Conservation (phyloP, 768 basidiomycete species). For the Phanerodontia chrysosporium region DNA sequence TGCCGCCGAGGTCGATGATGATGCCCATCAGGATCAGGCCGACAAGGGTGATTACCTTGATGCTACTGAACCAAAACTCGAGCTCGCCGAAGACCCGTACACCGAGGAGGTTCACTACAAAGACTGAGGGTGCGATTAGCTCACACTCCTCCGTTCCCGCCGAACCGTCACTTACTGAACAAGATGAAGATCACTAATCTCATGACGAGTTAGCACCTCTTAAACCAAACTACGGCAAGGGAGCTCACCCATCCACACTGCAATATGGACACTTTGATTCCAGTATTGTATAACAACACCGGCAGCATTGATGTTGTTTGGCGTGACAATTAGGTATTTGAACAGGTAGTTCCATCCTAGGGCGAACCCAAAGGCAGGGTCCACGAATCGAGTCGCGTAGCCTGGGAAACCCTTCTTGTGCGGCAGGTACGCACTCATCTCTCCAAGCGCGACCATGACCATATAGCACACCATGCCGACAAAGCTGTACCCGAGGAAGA, state of each 20-base stretch:
- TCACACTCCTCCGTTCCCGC: not conserved
- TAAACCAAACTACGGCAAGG: not conserved
- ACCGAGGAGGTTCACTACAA: constrained; percentile 54
- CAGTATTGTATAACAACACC: constrained; percentile 38
- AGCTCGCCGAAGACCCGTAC: constrained; percentile 67
- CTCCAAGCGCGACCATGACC: constrained; percentile 48
- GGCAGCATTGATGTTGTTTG: constrained; percentile 63
- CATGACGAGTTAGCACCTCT: not conserved
- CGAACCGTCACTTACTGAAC: constrained; percentile 38
- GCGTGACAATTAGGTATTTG: constrained; percentile 62
- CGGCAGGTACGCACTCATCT: constrained; percentile 40
- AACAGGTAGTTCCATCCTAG: constrained; percentile 61
- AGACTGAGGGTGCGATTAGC: constrained; percentile 32
- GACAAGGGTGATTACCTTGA: constrained; percentile 55
- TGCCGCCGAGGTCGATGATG: constrained; percentile 60
- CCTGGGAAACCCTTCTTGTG: constrained; percentile 57
- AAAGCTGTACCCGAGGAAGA: constrained; percentile 37
- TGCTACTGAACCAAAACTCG: constrained; percentile 70
- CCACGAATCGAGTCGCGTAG: constrained; percentile 61
- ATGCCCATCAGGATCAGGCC: constrained; percentile 50
- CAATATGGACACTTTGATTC: constrained; percentile 35
- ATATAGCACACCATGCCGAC: constrained; percentile 56
- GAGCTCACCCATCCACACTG: constrained; percentile 54
- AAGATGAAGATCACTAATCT: constrained; percentile 52
- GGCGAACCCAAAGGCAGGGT: constrained; percentile 66